phyloP scores from a whole-genome alignment of 495 filamentous ascomycete genomes.

The Xylaria sp. region DNA sequence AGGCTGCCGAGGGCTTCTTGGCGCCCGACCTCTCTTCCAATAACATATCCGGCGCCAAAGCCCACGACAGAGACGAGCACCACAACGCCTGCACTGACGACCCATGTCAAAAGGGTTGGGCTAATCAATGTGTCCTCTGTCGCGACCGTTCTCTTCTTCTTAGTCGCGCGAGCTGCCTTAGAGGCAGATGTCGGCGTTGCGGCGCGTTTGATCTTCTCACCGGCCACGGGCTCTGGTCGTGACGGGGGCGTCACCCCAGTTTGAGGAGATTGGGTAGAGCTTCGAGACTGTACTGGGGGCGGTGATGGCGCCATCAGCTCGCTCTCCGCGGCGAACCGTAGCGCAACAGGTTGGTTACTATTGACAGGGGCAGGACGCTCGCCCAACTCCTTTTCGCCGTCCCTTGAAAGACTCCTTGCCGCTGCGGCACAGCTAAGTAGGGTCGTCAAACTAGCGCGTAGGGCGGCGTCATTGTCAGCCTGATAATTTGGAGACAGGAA shows the following conservation, averaged over 20 bases:
- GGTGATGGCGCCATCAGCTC: conserved; percentile 63
- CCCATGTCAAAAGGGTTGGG: conserved; percentile 88
- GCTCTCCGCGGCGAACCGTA: conserved; percentile 78
- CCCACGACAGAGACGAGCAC: conserved; percentile 90
- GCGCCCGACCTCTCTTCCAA: conserved; percentile 81
- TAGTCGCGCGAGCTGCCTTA: conserved; percentile 51
- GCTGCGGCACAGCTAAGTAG: conserved; percentile 93
- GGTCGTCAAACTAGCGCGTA: conserved; percentile 90
- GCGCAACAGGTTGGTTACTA: conserved; percentile 58
- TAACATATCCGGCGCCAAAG: conserved; percentile 90
- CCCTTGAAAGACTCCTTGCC: conserved; percentile 79
- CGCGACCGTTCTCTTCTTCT: conserved; percentile 60
- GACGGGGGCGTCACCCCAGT: conserved; percentile 17
- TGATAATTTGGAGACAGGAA: conserved; percentile 79
- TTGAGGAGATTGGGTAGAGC: conserved; percentile 36
- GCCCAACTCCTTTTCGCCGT: conserved; percentile 44
- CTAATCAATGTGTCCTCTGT: conserved; percentile 54
- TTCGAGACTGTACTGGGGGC: conserved; percentile 32
- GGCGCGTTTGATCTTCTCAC: conserved; percentile 61
- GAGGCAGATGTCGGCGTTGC: conserved; percentile 42
- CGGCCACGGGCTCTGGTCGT: conserved; percentile 42
- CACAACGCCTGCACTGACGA: conserved; percentile 89
- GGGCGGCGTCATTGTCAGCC: conserved; percentile 89
- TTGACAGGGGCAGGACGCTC: conserved; percentile 39
- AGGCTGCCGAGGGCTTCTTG: conserved; percentile 59